phyloP scores from a whole-genome alignment of 2,329 filamentous ascomycete genomes.

The Fusarium verrucosum region DNA sequence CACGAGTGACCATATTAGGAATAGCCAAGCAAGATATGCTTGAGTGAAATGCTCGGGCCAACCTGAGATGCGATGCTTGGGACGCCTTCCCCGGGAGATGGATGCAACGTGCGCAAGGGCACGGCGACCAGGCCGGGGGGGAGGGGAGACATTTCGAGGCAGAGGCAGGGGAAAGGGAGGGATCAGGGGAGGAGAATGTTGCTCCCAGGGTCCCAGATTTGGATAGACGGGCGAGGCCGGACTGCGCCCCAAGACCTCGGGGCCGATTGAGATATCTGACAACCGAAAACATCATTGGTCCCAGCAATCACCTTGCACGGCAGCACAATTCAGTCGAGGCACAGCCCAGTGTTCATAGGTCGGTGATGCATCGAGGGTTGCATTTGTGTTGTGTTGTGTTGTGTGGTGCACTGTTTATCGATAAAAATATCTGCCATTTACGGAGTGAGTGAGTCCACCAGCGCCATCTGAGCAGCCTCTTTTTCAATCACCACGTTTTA shows the following conservation, averaged over 20 bases:
- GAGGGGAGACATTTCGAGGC: constrained; percentile 15
- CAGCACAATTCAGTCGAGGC: constrained; percentile 6
- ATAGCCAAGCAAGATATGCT: constrained; percentile 22
- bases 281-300: constrained; percentile 40
- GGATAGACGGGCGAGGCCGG: constrained; percentile 38
- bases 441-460: too few species aligned
- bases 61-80: constrained; percentile 10
- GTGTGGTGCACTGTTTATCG: too few species aligned
- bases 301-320: not conserved
- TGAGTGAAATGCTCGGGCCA: not conserved
- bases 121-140: constrained; percentile 24
- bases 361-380: constrained; percentile 13
- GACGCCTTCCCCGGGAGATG: constrained; percentile 36
- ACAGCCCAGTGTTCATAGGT: constrained; percentile 31
- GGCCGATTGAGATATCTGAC: constrained; percentile 35
- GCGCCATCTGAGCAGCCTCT: constrained; percentile 20
- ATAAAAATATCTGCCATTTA: constrained; percentile 42
- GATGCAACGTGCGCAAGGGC: constrained; percentile 20
- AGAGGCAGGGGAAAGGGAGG: constrained; percentile 21
- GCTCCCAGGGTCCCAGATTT: not conserved
- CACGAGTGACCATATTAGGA: constrained; percentile 38
- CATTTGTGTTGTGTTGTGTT: constrained; percentile 21
- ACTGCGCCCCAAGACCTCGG: constrained; percentile 39
- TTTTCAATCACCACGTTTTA: constrained; percentile 21
- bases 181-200: not conserved